phyloP scores from a whole-genome alignment of 257 asterid genomes.

The Nicotiana paniculata region DNA sequence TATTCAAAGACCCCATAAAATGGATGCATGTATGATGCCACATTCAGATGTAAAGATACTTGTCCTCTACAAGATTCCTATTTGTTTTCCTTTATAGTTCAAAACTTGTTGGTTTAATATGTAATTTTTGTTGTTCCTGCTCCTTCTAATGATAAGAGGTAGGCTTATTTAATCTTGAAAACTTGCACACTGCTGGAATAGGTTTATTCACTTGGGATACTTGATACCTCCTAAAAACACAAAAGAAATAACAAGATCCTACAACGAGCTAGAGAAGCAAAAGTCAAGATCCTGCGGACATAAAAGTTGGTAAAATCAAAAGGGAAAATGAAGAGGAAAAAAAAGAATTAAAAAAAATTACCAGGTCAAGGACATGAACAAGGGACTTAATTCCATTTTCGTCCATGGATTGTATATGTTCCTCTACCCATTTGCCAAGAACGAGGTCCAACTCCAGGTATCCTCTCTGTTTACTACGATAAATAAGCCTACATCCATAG shows the following conservation, averaged over 20 bases:
- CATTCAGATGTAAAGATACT: no score
- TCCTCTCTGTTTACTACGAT: slow-evolving; percentile 93
- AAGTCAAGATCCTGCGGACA: no score
- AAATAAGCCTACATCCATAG: slow-evolving; percentile 46
- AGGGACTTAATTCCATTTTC: slow-evolving; percentile 62
- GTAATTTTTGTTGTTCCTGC: no score
- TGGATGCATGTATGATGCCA: no score
- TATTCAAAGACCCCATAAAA: no score
- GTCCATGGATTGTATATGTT: slow-evolving; percentile 64
- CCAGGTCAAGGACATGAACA: slow-evolving; percentile 77
- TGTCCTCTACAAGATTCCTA: no score
- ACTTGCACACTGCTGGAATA: no score
- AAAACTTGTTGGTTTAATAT: no score
- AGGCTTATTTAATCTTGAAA: no score
- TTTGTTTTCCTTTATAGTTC: no score
- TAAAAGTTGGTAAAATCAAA: no score
- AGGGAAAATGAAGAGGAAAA: background rate
- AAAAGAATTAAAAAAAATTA: slow-evolving; percentile 12
- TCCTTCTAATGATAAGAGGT: no score
- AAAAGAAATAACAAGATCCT: background rate
- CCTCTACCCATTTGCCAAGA: slow-evolving; percentile 92
- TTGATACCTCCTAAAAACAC: background rate
- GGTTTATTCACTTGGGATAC: background rate
- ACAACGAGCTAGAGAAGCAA: background rate
- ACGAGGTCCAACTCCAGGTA: slow-evolving; percentile 80